Evolutionary conservation across 257 asterid genomes (phyloP).

Genomic region (Nicotiana undulata): DNA sequence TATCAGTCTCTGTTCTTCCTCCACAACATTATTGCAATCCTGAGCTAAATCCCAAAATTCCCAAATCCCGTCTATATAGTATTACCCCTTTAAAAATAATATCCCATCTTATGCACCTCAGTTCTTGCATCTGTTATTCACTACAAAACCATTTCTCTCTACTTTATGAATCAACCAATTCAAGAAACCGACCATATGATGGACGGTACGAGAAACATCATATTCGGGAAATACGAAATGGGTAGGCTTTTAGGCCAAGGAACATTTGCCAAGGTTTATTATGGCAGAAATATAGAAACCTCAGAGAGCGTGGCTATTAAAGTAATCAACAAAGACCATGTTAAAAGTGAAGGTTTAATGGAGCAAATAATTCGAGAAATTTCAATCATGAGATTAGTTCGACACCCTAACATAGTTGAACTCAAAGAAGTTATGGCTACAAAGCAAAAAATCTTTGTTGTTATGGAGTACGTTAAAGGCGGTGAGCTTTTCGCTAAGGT

Average conservation of each 20-base stretch:
- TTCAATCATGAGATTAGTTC: slow-evolving; percentile 63
- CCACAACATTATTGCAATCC: background rate
- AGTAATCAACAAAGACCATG: slow-evolving; percentile 58
- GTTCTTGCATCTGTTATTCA: background rate
- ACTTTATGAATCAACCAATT: background rate
- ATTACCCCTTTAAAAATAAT: too few relatives aligned
- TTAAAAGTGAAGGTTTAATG: slow-evolving; percentile 44
- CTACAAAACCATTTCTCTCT: background rate
- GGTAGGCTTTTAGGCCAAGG: slow-evolving; percentile 71
- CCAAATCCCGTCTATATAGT: too few relatives aligned
- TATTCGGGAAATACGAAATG: slow-evolving; percentile 76
- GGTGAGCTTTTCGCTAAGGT: slow-evolving; percentile 74
- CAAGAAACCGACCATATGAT: slow-evolving; percentile 3
- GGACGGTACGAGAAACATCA: slow-evolving; percentile 18
- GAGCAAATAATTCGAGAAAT: slow-evolving; percentile 70
- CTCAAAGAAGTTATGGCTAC: slow-evolving; percentile 81
- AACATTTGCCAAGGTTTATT: slow-evolving; percentile 74
- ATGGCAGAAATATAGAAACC: slow-evolving; percentile 40
- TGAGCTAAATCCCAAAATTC: too few relatives aligned
- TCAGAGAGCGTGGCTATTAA: slow-evolving; percentile 72
- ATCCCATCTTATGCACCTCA: background rate
- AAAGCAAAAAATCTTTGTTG: slow-evolving; percentile 56
- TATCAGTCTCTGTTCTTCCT: background rate
- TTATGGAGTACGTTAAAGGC: slow-evolving; percentile 70
- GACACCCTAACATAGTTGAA: slow-evolving; percentile 76